Evolutionary conservation across 352 stramenopile genomes (phyloP), one percentile per base, ranked within the genome.

Genomic region (Blastocystis sp.): DNA sequence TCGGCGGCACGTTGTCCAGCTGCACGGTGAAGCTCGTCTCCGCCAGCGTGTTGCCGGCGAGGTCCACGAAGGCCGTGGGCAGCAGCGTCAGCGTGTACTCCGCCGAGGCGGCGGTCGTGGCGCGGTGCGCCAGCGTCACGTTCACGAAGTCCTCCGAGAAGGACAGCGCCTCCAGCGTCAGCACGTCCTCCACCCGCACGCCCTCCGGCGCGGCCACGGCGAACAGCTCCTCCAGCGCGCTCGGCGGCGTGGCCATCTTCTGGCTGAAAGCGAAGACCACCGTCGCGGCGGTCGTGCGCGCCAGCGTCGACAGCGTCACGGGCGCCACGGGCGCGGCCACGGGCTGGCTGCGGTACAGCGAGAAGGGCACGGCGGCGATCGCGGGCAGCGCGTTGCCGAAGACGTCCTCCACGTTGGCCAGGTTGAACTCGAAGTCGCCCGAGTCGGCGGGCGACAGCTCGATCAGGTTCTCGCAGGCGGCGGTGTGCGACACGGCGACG

Each of bases 41-140:
- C 1, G 60, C 11, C 5, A 62, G 53, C 17, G 45, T 84, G 53
- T 84, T 84, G 53, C 74, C 74, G 2, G 74, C 74, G 1, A 17
- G 40, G 34, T 84, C 74, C 74, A 84, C 74, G 41, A 84, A 67
- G 10, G 74, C 74, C 19, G 38, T 67, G 23, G 59, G 19, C n/a
- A 10, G 5, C 21, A 84, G 60, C 28, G 21, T n/a, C 7, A 62
- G 61, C 53, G 34, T 14, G n/a, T 19, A 66, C 53, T 14, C 5
- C 5, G 53, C 5, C 40, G 48, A 84, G 21, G 21, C 19, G 40
- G 11, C 53, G 19, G 56, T 34, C 56, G 41, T 9, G 34, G 45
- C 2, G 14, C 52, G 41, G 11, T 52, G 53, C 38, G 45, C n/a
- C 53, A 84, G 23, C 0, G n/a, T 67, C 11, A 84, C n/a, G 9